Evolutionary conservation across 805 yeast species (phyloP), one percentile per base, ranked within the genome.

Genomic region (Saturnispora quitensis): DNA sequence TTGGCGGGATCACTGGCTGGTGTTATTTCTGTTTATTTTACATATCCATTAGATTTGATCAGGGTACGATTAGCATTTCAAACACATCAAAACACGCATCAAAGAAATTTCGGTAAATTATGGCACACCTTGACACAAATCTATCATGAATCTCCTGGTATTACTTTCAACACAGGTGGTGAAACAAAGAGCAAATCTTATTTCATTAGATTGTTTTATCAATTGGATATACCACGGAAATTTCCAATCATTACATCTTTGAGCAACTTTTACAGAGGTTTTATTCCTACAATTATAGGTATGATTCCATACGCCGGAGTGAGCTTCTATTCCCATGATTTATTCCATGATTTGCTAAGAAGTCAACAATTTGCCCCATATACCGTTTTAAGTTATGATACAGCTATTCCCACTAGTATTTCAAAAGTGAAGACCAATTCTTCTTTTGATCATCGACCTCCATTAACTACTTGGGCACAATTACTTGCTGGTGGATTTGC

Each of bases 281-380:
- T 91, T 67, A 78, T 86, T 7, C 96, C 99, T 18, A 93, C 99
- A 0, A 82, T 93, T 44, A 61, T 90, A 40, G 99, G 99, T 10
- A 90, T 93, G 95, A 75, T 93, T 22, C 99, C 99, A 1, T 93
- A 93, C 65, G 99, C 99, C 1, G 99, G 99, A 10, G 97, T 91
- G 3, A 87, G 97, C 3, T 93, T 93, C 62, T 86, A 89, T 69
- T 86, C 96, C 4, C 98, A 93, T 68, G 99, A 93, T 69, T 65
- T 82, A 52, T 73, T 90, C 53, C 98, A 91, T 68, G 99, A 93
- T 68, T 61, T 90, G 1, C 80, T 93, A 62, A 73, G 96, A 55
- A 73, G 84, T n/a, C 72, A 74, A 12, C 50, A 62, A 12, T 65
- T 90, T 5, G 72, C 82, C 2, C 68, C 71, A 13, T 78, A 80